Percentiles rank a stretch among this genome's conserved stretches.
Evolutionary conservation across 2,329 filamentous ascomycete genomes (phyloP).

Genomic region (Emmonsia crescens): DNA sequence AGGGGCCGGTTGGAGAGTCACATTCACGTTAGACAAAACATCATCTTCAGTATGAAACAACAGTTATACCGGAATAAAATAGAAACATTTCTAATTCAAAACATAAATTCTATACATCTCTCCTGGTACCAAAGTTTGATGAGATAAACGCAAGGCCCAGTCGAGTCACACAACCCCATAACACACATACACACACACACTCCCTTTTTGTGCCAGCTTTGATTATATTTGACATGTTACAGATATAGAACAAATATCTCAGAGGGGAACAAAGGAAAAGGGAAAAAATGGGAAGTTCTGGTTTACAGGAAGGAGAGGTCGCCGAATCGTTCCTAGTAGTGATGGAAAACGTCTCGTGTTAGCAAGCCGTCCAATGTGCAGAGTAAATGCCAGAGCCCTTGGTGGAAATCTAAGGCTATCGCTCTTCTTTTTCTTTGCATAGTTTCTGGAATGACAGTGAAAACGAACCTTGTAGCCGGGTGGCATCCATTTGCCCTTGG

Average conservation of each 20-base stretch:
- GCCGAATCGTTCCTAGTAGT: conserved; percentile 90
- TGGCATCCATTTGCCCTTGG: conserved; percentile 96
- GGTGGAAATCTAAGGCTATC: neutral
- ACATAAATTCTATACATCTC: neutral
- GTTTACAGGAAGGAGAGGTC: conserved; percentile 87
- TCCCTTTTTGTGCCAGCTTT: neutral
- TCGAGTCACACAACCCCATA: neutral
- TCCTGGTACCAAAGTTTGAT: neutral
- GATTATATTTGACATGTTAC: conserved; percentile 50
- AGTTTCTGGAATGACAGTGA: neutral
- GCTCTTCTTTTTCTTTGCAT: neutral
- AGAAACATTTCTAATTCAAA: conserved; percentile 12
- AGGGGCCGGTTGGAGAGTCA: neutral
- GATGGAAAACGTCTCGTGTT: conserved; percentile 12
- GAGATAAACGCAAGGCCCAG: neutral
- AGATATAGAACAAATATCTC: conserved; percentile 20
- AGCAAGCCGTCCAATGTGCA: neutral
- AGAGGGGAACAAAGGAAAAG: neutral
- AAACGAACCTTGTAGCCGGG: conserved; percentile 90
- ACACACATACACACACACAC: conserved; percentile 12
- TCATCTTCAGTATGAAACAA: neutral
- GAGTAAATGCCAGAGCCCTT: neutral
- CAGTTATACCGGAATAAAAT: conserved; percentile 5
- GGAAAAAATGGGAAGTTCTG: neutral
- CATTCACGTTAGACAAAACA: neutral